Evolutionary conservation across 2,329 filamentous ascomycete genomes (phyloP), one percentile per base, ranked within the genome.

Genomic region (Erysiphe pulchra): DNA sequence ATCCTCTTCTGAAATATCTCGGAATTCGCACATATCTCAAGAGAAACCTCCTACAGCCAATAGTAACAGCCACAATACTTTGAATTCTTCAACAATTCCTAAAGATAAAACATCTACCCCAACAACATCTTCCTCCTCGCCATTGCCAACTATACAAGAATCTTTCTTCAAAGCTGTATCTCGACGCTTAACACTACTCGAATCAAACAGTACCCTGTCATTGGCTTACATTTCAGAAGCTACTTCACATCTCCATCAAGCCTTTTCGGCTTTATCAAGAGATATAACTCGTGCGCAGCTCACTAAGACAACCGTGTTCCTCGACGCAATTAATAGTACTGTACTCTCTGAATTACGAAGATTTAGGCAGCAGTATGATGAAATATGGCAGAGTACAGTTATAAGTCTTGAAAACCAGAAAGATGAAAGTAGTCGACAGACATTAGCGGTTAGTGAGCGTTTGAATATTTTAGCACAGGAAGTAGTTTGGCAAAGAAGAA

Each of bases 161-260:
- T 90, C 82, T 1, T 95, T 98, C 62, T 98, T 94, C 70, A 95
- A 95, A 60, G 83, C 85, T 4, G 79, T 95, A 9, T 84, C 86
- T 50, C 95, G 95, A 61, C 81, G 90, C 1, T 69, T 98, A 4
- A 82, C 87, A 51, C 77, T 86, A 54, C 75, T 95, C 8, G 90
- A 98, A 60, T 74, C 82, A 14, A 98, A 95, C 59, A 84, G 86
- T 11, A 92, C 87, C 0, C 68, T 95, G 11, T 93, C 86, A 0
- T 66, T 95, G 9, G 82, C 93, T 55, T 98, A 98, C 57, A 92
- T 98, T 48, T 87, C 95, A 62, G 85, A 93, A 48, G 90, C 95
- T 59, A 94, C 87, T 4, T 79, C 77, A 43, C 84, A 92, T 50
- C 67, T 95, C 36, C 79, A 87, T 42, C 84, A 94, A 52, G 83